phyloP scores from a whole-genome alignment of 257 asterid genomes.

The Misopates orontium region DNA sequence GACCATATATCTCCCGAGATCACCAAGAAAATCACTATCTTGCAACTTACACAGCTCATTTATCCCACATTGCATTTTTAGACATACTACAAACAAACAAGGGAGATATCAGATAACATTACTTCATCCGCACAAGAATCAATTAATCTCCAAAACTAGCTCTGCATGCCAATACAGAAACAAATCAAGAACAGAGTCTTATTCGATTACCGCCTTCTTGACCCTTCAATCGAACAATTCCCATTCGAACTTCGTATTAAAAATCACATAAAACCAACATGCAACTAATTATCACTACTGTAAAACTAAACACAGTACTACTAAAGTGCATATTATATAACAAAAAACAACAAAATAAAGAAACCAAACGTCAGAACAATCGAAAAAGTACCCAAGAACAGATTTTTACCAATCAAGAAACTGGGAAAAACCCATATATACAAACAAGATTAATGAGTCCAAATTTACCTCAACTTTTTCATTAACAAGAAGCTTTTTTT shows the following conservation, averaged over 20 bases:
- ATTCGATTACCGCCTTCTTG: neutral
- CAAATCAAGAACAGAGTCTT: slow-evolving; percentile 27
- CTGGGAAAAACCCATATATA: too few relatives aligned
- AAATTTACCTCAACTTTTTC: slow-evolving; percentile 20
- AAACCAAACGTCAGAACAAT: neutral
- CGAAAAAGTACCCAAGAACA: neutral
- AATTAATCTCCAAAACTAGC: slow-evolving; percentile 11
- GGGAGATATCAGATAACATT: neutral
- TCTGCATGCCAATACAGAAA: slow-evolving; percentile 24
- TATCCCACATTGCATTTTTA: neutral
- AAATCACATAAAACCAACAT: slow-evolving; percentile 5
- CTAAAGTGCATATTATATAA: neutral
- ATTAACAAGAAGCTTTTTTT: neutral
- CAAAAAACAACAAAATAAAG: neutral
- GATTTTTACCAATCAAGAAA: neutral
- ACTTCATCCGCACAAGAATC: neutral
- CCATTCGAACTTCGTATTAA: neutral
- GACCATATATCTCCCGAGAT: neutral
- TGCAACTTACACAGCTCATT: neutral
- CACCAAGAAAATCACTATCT: neutral
- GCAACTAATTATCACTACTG: neutral
- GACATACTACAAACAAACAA: too few relatives aligned
- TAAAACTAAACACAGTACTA: neutral
- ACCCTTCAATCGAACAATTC: too few relatives aligned
- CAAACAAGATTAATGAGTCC: too few relatives aligned